Evolutionary conservation across 2,329 filamentous ascomycete genomes (phyloP), one percentile per base, ranked within the genome.

Genomic region (Emericellopsis atlantica): DNA sequence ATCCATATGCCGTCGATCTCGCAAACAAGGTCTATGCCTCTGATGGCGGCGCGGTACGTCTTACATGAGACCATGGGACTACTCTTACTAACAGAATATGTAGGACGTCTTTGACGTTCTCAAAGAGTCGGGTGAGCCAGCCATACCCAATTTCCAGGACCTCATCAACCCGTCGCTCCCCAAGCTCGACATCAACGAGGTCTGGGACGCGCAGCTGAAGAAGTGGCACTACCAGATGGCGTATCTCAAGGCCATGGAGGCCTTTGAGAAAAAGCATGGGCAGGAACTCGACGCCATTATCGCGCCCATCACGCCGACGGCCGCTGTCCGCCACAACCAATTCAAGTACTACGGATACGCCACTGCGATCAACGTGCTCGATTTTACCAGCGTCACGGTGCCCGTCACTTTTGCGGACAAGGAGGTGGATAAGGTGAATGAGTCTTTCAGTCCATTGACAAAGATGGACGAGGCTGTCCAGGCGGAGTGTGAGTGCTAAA

Each of bases 351-450:
- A 78, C 77, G 70, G 69, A 2, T 85, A 84, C 48, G 81, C 77
- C 0, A 61, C 69, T 1, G 70, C 78, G 45, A 84, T 79, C 77
- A 85, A 84, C 51, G 49, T 84, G 34, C 66, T 84, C 2, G 79
- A 85, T 53, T 82, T 81, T 53, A 76, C 80, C 1, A 70, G 66
- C 9, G 55, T 72, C 2, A 66, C 76, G 0, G 81, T 84, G 51
- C 80, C 80, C 0, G 74, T 72, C 1, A 56, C 54, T 4, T 52
- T 45, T 2, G 55, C 56, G 3, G 50, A 55, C 24, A 48, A 51
- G 0, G 14, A 38, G 8, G 51, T 49, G 35, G 55, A 58, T n/a
- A 24, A 33, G 11, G 51, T 51, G 39, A 46, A 56, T 10, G 7
- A 37, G 2, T 14, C 26, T 2, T 57, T 29, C 12, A 9, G 26